phyloP scores from a whole-genome alignment of 495 filamentous ascomycete genomes.

The Neurospora sp. region DNA sequence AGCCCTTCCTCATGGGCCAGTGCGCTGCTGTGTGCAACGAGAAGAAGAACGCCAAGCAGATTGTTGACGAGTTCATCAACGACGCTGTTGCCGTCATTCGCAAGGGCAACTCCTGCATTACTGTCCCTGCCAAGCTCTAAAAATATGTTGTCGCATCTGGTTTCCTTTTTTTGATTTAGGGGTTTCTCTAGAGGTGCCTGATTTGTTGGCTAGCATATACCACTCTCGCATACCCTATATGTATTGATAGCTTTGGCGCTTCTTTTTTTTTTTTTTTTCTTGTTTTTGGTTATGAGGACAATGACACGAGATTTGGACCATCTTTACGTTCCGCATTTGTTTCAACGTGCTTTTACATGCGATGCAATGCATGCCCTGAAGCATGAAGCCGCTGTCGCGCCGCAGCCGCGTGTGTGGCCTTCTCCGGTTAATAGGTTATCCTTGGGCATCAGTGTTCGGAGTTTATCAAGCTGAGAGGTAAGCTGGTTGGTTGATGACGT shows the following conservation, averaged over 20 bases:
- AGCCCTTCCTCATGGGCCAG: slow-evolving; percentile 94
- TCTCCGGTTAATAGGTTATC: neutral
- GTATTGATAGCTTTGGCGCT: neutral
- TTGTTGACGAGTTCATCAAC: slow-evolving; percentile 89
- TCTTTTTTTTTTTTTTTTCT: neutral
- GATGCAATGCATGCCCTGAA: neutral
- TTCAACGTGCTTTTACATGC: neutral
- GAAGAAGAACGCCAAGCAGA: slow-evolving; percentile 81
- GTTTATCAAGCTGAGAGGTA: neutral
- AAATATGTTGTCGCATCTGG: neutral
- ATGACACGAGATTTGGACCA: neutral
- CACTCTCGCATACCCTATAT: neutral
- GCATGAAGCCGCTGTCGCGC: neutral
- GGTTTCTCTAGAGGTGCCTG: neutral
- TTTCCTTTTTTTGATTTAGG: neutral
- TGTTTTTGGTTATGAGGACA: neutral
- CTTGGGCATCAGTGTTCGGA: neutral
- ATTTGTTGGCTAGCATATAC: neutral
- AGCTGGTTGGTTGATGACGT: neutral
- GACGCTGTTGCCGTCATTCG: slow-evolving; percentile 50
- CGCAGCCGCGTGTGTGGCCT: neutral
- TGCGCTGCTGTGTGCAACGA: slow-evolving; percentile 89
- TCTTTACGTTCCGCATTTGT: neutral
- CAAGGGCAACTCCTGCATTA: slow-evolving; percentile 13
- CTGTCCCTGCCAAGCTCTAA: slow-evolving; percentile 11